These are phyloP conservation scores for Niveomyces coronatus DNA, from an alignment of 2,329 filamentous ascomycete species.

Conservation along the genomic window DNA sequence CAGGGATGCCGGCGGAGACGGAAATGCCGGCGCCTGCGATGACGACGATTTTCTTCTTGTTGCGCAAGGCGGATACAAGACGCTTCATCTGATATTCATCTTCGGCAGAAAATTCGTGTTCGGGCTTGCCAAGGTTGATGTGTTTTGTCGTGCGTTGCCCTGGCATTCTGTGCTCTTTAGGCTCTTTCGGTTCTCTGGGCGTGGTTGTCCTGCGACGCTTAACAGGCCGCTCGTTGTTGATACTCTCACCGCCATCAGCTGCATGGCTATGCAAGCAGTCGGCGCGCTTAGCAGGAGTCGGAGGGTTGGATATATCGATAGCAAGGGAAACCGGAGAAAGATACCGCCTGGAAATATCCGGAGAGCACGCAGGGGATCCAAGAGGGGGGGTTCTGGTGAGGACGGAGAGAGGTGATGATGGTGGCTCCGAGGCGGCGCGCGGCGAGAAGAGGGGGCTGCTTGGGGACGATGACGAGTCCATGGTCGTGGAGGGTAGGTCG, in stretches of 20 bases:
- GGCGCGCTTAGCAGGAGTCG: constrained; percentile 39
- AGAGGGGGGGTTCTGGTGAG: constrained; percentile 46
- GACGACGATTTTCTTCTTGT: constrained; percentile 93
- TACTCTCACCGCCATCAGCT: constrained; percentile 45
- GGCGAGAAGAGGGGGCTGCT: constrained; percentile 20
- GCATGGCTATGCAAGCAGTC: constrained; percentile 19
- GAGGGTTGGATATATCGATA: constrained; percentile 34
- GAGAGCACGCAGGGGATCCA: constrained; percentile 38
- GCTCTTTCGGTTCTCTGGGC: constrained; percentile 32
- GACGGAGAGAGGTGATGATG: constrained; percentile 44
- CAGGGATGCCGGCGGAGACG: constrained; percentile 90
- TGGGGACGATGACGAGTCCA: constrained; percentile 14
- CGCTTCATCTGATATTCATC: constrained; percentile 51
- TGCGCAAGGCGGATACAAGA: constrained; percentile 64
- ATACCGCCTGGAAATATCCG: constrained; percentile 36
- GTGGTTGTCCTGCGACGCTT: constrained; percentile 64
- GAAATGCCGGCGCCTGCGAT: constrained; percentile 96
- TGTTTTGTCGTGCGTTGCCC: constrained; percentile 66
- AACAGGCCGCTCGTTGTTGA: constrained; percentile 34
- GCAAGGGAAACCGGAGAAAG: constrained; percentile 35
- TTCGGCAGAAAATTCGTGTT: constrained; percentile 35
- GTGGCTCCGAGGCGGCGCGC: constrained; percentile 24
- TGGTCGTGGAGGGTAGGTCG: not conserved
- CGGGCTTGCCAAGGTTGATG: constrained; percentile 55
- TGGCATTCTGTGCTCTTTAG: no score